Conservation (phyloP, 148 eudicot genomes). For the Chenopodium suecicum region DNA sequence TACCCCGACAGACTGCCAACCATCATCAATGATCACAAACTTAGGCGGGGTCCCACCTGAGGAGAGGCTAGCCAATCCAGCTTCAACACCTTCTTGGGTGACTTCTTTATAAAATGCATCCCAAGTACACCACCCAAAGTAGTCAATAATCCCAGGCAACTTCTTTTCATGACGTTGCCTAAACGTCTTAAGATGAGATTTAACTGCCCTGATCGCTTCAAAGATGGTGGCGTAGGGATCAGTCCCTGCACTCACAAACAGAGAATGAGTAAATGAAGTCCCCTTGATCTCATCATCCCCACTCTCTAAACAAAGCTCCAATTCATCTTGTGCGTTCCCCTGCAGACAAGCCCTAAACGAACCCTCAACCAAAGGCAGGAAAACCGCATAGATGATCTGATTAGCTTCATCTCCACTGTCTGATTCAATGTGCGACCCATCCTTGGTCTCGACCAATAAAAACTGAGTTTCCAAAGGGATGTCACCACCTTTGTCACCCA, state of each 20-base stretch:
- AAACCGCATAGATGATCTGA: conserved; percentile 50
- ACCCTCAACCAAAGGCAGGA: conserved; percentile 75
- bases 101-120: conserved; percentile 93
- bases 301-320: conserved; percentile 75
- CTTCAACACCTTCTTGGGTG: conserved; percentile 83
- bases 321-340: conserved; percentile 57
- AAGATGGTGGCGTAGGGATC: conserved; percentile 62
- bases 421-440: conserved; percentile 43
- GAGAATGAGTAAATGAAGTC: conserved; percentile 44
- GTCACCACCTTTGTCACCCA: conserved; percentile 65
- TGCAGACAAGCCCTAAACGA: conserved; percentile 72
- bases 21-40: conserved; percentile 88
- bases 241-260: conserved; percentile 53
- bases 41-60: conserved; percentile 64
- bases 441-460: conserved; percentile 57
- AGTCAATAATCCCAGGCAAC: conserved; percentile 66
- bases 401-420: conserved; percentile 40
- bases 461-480: conserved; percentile 84
- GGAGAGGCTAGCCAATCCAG: conserved; percentile 60
- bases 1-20: conserved; percentile 67
- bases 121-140: conserved; percentile 96
- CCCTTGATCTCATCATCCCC: conserved; percentile 54
- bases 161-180: conserved; percentile 67
- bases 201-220: conserved; percentile 57
- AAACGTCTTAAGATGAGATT: conserved; percentile 64